A percentile compares a stretch with the other conserved stretches of the same genome.
Evolutionary conservation across 441 rosid species (phyloP).

Genomic region (Populus hybrid): DNA sequence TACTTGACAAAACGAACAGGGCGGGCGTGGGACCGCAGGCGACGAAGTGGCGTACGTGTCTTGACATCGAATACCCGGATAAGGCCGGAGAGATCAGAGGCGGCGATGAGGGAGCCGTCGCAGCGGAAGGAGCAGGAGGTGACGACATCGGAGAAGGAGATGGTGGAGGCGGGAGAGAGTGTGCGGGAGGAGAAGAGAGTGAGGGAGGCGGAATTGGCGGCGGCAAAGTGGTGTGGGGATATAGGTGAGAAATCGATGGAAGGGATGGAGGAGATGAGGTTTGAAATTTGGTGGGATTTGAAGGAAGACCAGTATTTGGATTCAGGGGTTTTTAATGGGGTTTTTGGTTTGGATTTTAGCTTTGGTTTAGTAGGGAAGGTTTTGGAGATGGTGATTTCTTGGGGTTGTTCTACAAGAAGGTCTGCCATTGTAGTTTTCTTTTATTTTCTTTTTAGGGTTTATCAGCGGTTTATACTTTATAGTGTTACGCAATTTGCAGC

Average conservation of each 20-base stretch:
- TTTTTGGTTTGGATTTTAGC: constrained; percentile 53
- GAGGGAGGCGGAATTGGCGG: constrained; percentile 63
- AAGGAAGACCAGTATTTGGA: constrained; percentile 87
- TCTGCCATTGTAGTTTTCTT: not conserved
- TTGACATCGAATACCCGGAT: constrained; percentile 71
- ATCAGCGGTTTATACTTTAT: not conserved
- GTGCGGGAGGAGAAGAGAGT: constrained; percentile 54
- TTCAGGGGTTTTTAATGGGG: constrained; percentile 63
- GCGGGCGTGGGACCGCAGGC: constrained; percentile 68
- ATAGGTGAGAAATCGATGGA: constrained; percentile 66
- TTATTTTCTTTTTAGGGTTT: not conserved
- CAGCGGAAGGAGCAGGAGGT: constrained; percentile 44
- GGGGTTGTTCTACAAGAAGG: not conserved
- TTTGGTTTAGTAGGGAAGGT: constrained; percentile 67
- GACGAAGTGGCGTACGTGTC: constrained; percentile 74
- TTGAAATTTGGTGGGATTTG: constrained; percentile 52
- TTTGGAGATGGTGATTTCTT: constrained; percentile 24
- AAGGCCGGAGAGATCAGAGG: constrained; percentile 72
- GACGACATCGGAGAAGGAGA: constrained; percentile 44
- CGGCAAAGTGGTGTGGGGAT: constrained; percentile 54
- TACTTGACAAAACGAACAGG: constrained; percentile 79
- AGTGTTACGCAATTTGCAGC: not conserved
- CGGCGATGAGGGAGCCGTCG: constrained; percentile 87
- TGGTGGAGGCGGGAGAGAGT: constrained; percentile 40
- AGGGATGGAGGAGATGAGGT: constrained; percentile 56